phyloP scores from a whole-genome alignment of 805 yeast species.

The Saturnispora dispora region DNA sequence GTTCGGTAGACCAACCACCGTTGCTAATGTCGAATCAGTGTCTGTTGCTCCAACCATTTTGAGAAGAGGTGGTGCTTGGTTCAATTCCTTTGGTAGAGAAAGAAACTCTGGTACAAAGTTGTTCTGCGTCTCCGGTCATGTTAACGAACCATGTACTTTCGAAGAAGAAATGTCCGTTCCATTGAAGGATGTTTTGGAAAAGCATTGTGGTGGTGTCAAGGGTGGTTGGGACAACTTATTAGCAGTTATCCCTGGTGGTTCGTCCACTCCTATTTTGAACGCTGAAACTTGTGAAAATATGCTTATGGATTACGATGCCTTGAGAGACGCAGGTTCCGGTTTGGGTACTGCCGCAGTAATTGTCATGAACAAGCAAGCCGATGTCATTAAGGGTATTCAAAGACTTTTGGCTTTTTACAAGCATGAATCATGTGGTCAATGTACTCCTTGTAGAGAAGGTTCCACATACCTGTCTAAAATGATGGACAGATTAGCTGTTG shows the following conservation, averaged over 20 bases:
- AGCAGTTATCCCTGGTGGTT: constrained; percentile 87
- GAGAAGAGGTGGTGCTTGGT: constrained; percentile 87
- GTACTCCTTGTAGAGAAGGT: constrained; percentile 93
- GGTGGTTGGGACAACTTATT: constrained; percentile 91
- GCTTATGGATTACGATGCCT: constrained; percentile 82
- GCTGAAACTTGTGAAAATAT: constrained; percentile 57
- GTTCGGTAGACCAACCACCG: constrained; percentile 86
- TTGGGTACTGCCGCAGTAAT: constrained; percentile 90
- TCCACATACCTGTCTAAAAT: constrained; percentile 76
- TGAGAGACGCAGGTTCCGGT: constrained; percentile 78
- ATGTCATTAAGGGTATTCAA: constrained; percentile 77
- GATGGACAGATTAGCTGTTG: constrained; percentile 73
- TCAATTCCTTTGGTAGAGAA: constrained; percentile 74
- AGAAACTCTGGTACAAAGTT: constrained; percentile 78
- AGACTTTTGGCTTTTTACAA: constrained; percentile 76
- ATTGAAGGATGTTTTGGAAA: constrained; percentile 70
- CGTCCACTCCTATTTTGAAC: constrained; percentile 77
- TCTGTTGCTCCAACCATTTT: constrained; percentile 84
- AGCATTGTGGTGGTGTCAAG: constrained; percentile 82
- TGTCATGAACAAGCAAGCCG: constrained; percentile 82
- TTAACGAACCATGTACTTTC: constrained; percentile 85
- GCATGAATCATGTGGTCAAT: constrained; percentile 92
- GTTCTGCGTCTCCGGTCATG: constrained; percentile 83
- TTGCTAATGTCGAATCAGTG: constrained; percentile 85
- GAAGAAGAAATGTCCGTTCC: constrained; percentile 94